Percentiles rank a stretch among this genome's conserved stretches.
Conservation (phyloP, 164 flowering plant species). For the Sedum album region DNA sequence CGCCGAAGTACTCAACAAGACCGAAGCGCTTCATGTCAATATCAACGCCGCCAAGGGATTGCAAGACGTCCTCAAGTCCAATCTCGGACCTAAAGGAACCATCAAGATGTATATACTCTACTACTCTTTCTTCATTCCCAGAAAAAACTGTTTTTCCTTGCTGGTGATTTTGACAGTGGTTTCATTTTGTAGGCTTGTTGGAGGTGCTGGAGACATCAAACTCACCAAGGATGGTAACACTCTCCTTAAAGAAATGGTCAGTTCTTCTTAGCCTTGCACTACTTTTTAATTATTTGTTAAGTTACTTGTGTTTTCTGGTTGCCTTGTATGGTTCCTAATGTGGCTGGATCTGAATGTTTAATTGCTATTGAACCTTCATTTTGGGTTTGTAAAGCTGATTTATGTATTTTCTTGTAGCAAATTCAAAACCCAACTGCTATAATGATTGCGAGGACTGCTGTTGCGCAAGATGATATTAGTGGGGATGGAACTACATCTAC, state of each 20-base stretch:
- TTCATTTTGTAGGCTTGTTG: constrained; percentile 71
- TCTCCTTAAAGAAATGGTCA: constrained; percentile 90
- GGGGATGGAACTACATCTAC: constrained; percentile 99
- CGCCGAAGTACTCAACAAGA: constrained; percentile 95
- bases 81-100: constrained; percentile 98
- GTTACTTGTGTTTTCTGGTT: background rate
- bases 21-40: constrained; percentile 91
- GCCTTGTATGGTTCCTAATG: background rate
- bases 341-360: background rate
- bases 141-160: no score
- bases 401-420: constrained; percentile 52
- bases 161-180: no score
- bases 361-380: background rate
- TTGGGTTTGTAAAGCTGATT: background rate
- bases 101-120: constrained; percentile 47
- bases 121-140: no score
- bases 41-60: constrained; percentile 98
- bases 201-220: constrained; percentile 96
- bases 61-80: constrained; percentile 88
- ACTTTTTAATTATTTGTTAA: background rate
- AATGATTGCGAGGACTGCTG: constrained; percentile 99
- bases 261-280: constrained; percentile 7
- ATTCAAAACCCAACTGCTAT: constrained; percentile 97
- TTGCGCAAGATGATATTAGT: constrained; percentile 95
- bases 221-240: constrained; percentile 98